Conservation (phyloP, 306 rosid species). For the Fragaria nilgerrensis region DNA sequence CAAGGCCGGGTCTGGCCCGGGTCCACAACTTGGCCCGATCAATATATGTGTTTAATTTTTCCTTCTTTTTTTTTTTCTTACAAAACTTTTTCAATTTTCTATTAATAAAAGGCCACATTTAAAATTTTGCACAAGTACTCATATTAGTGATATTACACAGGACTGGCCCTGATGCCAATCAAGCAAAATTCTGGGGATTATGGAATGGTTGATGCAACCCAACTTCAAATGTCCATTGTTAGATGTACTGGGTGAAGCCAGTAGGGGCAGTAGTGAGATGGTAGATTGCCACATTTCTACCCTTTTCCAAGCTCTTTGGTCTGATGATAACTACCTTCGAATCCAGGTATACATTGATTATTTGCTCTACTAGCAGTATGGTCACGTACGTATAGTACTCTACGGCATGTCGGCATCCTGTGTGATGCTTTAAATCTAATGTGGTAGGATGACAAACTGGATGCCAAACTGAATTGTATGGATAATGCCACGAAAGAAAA, state of each 20-base stretch:
- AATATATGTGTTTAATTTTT: too few species aligned
- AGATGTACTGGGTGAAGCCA: constrained; percentile 9
- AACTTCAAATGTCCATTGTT: neutral
- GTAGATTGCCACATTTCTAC: constrained; percentile 19
- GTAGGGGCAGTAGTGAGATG: neutral
- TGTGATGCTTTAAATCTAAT: neutral
- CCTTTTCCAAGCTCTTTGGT: constrained; percentile 3
- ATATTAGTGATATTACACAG: too few species aligned
- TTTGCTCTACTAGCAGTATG: neutral
- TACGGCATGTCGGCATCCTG: neutral
- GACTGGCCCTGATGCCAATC: neutral
- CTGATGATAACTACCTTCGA: constrained; percentile 21
- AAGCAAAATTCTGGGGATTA: neutral
- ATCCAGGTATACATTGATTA: neutral
- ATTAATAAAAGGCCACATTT: too few species aligned
- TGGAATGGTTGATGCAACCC: neutral
- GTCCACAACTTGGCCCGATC: too few species aligned
- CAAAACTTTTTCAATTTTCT: too few species aligned
- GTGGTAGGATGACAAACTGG: neutral
- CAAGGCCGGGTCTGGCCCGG: too few species aligned
- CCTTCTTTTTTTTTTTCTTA: too few species aligned
- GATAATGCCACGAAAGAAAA: neutral
- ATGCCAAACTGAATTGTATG: neutral
- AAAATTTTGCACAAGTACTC: too few species aligned
- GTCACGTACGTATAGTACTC: neutral